Evolutionary conservation across 345 rosid genomes (phyloP).

Genomic region (Populus nigra): DNA sequence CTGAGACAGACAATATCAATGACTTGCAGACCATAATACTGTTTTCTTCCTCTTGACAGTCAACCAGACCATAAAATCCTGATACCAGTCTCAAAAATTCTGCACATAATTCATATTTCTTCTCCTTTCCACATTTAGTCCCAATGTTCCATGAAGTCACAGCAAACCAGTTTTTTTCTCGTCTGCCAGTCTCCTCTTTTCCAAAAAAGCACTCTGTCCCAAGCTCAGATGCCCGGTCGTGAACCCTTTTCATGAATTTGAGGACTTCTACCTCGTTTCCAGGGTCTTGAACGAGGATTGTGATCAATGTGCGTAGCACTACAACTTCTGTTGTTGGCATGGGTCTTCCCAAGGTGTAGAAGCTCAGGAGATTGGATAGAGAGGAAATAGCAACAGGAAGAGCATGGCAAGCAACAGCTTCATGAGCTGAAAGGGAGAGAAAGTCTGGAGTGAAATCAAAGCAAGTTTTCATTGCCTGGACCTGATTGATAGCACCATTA

Average conservation of each 20-base stretch:
- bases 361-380: conserved; percentile 67
- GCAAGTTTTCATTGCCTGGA: conserved; percentile 66
- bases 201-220: conserved; percentile 75
- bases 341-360: conserved; percentile 54
- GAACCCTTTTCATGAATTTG: conserved; percentile 53
- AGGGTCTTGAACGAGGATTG: conserved; percentile 55
- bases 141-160: conserved; percentile 83
- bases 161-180: conserved; percentile 88
- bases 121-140: conserved; percentile 65
- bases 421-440: conserved; percentile 87
- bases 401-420: conserved; percentile 84
- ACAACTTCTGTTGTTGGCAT: conserved; percentile 73
- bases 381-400: conserved; percentile 73
- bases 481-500: conserved; percentile 61
- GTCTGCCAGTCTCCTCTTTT: conserved; percentile 66
- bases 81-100: conserved; percentile 65
- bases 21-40: conserved; percentile 59
- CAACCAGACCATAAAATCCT: conserved; percentile 49
- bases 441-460: conserved; percentile 82
- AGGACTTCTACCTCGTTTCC: conserved; percentile 62
- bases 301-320: conserved; percentile 77
- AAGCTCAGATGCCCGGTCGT: conserved; percentile 54
- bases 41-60: conserved; percentile 52
- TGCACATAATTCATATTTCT: conserved; percentile 60
- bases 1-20: conserved; percentile 61